These are phyloP conservation scores for Hypoxylon sp. DNA, from an alignment of 2,329 filamentous ascomycete genomes.

Conservation along the genomic window DNA sequence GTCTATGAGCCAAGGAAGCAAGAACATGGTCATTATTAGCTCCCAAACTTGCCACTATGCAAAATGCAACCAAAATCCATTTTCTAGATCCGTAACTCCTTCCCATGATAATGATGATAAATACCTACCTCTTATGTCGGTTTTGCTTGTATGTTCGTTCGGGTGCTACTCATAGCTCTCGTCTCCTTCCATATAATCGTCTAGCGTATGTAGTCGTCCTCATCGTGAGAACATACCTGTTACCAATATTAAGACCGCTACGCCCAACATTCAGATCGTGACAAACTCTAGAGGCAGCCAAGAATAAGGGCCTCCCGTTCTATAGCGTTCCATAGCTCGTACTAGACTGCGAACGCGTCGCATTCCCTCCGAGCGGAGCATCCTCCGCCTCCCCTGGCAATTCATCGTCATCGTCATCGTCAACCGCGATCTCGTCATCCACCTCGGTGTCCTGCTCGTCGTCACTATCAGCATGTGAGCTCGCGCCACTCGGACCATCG, in stretches of 20 bases:
- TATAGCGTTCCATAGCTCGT: conserved; percentile 26
- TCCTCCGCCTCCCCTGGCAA: not conserved
- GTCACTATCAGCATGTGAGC: conserved; percentile 48
- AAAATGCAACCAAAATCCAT: conserved; percentile 23
- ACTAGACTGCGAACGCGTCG: not conserved
- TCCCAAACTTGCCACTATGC: not conserved
- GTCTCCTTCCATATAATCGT: not conserved
- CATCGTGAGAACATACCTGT: conserved; percentile 17
- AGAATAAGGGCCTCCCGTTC: not conserved
- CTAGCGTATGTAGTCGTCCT: conserved; percentile 7
- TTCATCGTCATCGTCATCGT: conserved; percentile 47
- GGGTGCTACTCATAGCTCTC: not conserved
- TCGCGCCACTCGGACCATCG: conserved; percentile 71
- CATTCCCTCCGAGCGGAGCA: not conserved
- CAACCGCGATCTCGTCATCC: conserved; percentile 54
- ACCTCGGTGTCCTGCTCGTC: conserved; percentile 53
- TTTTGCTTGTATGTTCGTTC: not conserved
- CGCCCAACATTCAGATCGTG: not conserved
- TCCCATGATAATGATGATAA: conserved; percentile 16
- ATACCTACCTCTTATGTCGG: not conserved
- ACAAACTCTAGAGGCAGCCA: not conserved
- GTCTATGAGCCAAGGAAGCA: conserved; percentile 18
- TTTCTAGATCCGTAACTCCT: conserved; percentile 33
- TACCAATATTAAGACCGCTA: conserved; percentile 9
- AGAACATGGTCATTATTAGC: not conserved